Percentiles rank a stretch among this genome's conserved stretches.
These are phyloP conservation scores for Xylaria multiplex DNA, from an alignment of 2,329 filamentous ascomycete genomes.

Conservation along the genomic window DNA sequence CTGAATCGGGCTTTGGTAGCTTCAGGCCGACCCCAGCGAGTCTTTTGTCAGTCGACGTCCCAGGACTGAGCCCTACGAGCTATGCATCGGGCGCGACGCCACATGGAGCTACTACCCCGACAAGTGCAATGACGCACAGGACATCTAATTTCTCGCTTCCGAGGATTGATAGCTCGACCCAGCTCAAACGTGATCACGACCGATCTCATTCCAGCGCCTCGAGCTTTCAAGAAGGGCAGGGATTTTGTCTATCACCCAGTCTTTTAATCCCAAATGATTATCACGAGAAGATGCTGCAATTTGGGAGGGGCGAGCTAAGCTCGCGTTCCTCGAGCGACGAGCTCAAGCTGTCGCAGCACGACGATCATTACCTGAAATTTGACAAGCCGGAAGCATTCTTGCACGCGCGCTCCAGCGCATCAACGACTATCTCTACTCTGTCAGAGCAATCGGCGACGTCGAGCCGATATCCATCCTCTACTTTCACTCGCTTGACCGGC, in stretches of 20 bases:
- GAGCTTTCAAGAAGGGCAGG: conserved; percentile 68
- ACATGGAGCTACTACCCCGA: conserved; percentile 59
- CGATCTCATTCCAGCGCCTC: conserved; percentile 60
- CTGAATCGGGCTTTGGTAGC: conserved; percentile 29
- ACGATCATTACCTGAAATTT: conserved; percentile 51
- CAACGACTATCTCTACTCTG: conserved; percentile 62
- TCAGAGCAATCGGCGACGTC: conserved; percentile 58
- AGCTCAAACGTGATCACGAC: conserved; percentile 49
- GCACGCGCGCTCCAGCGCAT: conserved; percentile 63
- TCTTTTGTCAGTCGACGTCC: conserved; percentile 55
- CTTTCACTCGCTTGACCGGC: conserved; percentile 64
- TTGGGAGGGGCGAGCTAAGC: conserved; percentile 46
- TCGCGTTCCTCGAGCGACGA: conserved; percentile 50
- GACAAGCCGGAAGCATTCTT: conserved; percentile 49
- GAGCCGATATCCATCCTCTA: conserved; percentile 63
- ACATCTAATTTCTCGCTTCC: conserved; percentile 65
- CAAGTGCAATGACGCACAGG: conserved; percentile 48
- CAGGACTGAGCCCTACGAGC: conserved; percentile 61
- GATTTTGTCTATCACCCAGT: conserved; percentile 68
- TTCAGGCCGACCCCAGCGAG: conserved; percentile 29
- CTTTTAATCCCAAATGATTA: conserved; percentile 71
- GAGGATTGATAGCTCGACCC: conserved; percentile 50
- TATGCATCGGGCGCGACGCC: conserved; percentile 54
- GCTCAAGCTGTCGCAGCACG: conserved; percentile 35
- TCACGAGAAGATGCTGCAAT: conserved; percentile 62